Evolutionary conservation across 768 basidiomycete genomes (phyloP).

Genomic region (Tylopilus balloui): DNA sequence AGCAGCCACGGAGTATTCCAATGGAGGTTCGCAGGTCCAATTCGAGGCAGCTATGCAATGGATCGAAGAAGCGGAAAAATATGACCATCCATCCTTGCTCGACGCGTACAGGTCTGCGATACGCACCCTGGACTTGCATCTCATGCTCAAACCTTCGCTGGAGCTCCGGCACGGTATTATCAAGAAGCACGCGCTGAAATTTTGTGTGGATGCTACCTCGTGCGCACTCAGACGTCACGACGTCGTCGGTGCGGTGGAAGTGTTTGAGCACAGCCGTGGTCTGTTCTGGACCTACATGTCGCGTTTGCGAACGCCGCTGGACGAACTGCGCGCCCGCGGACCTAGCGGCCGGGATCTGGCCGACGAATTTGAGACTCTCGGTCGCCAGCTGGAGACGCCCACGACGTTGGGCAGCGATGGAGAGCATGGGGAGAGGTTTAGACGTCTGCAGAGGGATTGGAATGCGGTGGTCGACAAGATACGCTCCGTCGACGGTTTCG

Average conservation of each 20-base stretch:
- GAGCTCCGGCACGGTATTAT: slow-evolving; percentile 15
- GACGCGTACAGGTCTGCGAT: slow-evolving; percentile 19
- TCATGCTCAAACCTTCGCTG: slow-evolving; percentile 14
- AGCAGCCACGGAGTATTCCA: slow-evolving; percentile 14
- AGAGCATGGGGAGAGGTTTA: slow-evolving; percentile 15
- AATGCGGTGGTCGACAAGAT: slow-evolving; percentile 24
- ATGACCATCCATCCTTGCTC: slow-evolving; percentile 14
- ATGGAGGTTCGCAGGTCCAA: slow-evolving; percentile 15
- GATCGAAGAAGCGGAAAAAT: slow-evolving; percentile 18
- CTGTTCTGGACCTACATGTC: slow-evolving; percentile 24
- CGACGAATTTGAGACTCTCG: slow-evolving; percentile 16
- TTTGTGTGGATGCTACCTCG: slow-evolving; percentile 26
- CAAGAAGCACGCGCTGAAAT: slow-evolving; percentile 3
- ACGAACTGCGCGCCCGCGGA: slow-evolving; percentile 17
- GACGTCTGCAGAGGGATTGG: slow-evolving; percentile 24
- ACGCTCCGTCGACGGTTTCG: slow-evolving; percentile 23
- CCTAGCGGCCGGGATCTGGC: slow-evolving; percentile 11
- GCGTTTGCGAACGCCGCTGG: slow-evolving; percentile 24
- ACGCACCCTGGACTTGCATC: slow-evolving; percentile 15
- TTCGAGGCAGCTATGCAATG: slow-evolving; percentile 21
- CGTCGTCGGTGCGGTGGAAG: slow-evolving; percentile 29
- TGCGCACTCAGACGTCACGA: slow-evolving; percentile 21
- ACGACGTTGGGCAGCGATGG: slow-evolving; percentile 4
- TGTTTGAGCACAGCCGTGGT: slow-evolving; percentile 31
- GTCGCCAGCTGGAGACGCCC: slow-evolving; percentile 19